Conservation (phyloP, 257 asterid species). For the Vinca minor region DNA sequence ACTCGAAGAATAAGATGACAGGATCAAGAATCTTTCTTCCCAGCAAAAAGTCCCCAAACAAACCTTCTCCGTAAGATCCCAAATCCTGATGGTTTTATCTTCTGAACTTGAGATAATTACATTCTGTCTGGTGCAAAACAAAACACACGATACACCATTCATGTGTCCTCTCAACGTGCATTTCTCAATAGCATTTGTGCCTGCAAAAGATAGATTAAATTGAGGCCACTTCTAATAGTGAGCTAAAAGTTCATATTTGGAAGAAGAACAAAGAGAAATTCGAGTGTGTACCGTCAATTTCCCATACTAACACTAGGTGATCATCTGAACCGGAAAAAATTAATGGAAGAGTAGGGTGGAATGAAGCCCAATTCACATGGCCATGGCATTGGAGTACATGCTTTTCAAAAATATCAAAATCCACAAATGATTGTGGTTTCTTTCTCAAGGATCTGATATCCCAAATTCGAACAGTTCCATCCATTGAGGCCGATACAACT, state of each 20-base stretch:
- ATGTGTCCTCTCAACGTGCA: conserved; percentile 92
- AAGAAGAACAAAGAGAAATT: background rate
- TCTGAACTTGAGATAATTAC: conserved; percentile 87
- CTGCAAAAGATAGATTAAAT: conserved; percentile 25
- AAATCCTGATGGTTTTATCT: conserved; percentile 87
- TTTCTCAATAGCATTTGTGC: conserved; percentile 93
- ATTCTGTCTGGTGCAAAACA: conserved; percentile 80
- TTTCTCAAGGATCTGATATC: conserved; percentile 72
- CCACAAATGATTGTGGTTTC: conserved; percentile 73
- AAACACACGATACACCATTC: conserved; percentile 85
- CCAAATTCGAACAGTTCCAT: conserved; percentile 86
- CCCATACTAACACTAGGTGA: conserved; percentile 80
- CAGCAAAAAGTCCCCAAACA: conserved; percentile 87
- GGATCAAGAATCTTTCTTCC: conserved; percentile 96
- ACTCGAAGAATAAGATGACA: conserved; percentile 87
- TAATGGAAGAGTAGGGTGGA: conserved; percentile 72
- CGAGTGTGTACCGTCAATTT: conserved; percentile 62
- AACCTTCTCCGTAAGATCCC: conserved; percentile 94
- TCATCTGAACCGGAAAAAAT: conserved; percentile 86
- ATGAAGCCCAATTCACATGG: conserved; percentile 87
- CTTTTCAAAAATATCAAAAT: conserved; percentile 81
- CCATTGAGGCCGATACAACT: conserved; percentile 81
- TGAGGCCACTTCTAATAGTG: too few relatives aligned
- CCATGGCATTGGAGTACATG: conserved; percentile 81
- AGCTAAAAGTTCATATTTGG: background rate